phyloP scores from a whole-genome alignment of 306 rosid species.

The Senna tora region DNA sequence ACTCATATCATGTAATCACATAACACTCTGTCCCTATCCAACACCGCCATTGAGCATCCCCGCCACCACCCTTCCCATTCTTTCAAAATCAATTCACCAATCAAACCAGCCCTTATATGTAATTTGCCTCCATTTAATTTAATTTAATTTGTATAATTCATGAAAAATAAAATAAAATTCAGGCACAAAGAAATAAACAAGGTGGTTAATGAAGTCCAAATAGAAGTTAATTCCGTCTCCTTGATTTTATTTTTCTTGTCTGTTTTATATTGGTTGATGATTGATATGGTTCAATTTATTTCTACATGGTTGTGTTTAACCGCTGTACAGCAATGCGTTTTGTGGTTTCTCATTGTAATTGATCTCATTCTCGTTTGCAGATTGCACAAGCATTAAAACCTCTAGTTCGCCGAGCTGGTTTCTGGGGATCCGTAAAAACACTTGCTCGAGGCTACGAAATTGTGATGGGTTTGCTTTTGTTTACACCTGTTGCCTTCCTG shows the following conservation, averaged over 20 bases:
- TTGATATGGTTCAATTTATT: conserved; percentile 4
- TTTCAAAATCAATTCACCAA: too few relatives aligned
- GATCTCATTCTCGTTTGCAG: conserved; percentile 50
- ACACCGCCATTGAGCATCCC: too few relatives aligned
- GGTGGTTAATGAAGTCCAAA: not conserved
- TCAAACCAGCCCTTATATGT: too few relatives aligned
- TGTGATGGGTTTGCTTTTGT: conserved; percentile 83
- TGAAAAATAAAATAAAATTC: not conserved
- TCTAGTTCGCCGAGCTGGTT: conserved; percentile 63
- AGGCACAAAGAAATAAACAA: not conserved
- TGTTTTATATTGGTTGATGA: not conserved
- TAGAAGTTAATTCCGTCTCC: not conserved
- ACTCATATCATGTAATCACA: too few relatives aligned
- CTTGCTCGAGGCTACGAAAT: conserved; percentile 96
- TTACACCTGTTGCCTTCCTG: conserved; percentile 89
- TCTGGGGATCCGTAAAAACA: conserved; percentile 85
- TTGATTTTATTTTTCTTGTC: not conserved
- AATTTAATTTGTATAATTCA: too few relatives aligned
- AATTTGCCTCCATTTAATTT: too few relatives aligned
- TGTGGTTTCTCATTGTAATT: not conserved
- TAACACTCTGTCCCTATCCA: too few relatives aligned
- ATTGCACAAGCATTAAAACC: conserved; percentile 93
- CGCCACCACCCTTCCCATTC: too few relatives aligned
- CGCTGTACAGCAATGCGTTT: not conserved
- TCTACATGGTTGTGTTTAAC: conserved; percentile 6